Evolutionary conservation across 306 rosid genomes (phyloP).

Genomic region (Fragaria vesca): DNA sequence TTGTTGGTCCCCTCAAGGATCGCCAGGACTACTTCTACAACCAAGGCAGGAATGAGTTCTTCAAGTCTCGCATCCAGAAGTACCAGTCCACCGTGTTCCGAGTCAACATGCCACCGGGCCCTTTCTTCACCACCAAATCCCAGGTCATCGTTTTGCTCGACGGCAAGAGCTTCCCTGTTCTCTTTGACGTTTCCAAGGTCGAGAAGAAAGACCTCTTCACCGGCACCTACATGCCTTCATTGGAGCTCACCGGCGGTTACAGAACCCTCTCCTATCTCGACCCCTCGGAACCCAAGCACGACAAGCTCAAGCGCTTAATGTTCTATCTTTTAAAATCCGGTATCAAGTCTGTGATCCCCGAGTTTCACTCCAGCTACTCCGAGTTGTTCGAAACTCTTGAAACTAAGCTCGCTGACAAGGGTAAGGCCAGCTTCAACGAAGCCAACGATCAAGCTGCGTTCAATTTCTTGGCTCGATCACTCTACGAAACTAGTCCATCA

Average conservation of each 20-base stretch:
- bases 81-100: constrained; percentile 75
- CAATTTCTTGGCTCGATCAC: constrained; percentile 58
- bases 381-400: constrained; percentile 57
- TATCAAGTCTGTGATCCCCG: constrained; percentile 55
- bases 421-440: constrained; percentile 46
- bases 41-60: constrained; percentile 66
- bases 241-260: constrained; percentile 87
- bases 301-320: constrained; percentile 50
- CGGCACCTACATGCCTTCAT: constrained; percentile 81
- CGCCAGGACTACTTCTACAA: constrained; percentile 74
- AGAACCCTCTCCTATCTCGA: constrained; percentile 83
- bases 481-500: constrained; percentile 43
- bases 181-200: constrained; percentile 70
- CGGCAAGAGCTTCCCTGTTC: constrained; percentile 73
- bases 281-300: constrained; percentile 80
- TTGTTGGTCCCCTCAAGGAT: constrained; percentile 63
- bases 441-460: constrained; percentile 76
- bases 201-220: constrained; percentile 77
- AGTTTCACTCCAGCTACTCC: constrained; percentile 56
- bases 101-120: constrained; percentile 93
- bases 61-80: constrained; percentile 53
- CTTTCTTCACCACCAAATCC: constrained; percentile 49
- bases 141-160: constrained; percentile 75
- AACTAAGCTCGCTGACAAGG: constrained; percentile 40
- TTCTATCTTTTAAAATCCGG: constrained; percentile 68